These are phyloP conservation scores for Urostyla sp. DNA, from an alignment of 73 alveolate species.

Conservation along the genomic window DNA sequence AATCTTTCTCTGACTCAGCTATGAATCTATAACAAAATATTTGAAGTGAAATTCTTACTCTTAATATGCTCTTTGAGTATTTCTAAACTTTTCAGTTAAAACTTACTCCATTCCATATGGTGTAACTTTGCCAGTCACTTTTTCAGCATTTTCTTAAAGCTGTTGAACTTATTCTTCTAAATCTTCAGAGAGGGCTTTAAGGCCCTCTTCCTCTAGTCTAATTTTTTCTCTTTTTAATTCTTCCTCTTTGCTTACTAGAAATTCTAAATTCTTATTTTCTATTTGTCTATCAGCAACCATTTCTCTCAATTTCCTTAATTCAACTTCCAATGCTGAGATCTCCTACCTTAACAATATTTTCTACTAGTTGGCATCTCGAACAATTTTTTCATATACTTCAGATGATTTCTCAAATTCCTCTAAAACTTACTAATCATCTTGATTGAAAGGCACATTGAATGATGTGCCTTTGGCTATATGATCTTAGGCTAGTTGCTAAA, in stretches of 20 bases:
- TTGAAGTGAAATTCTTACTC: no score
- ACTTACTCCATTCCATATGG: constrained; percentile 47
- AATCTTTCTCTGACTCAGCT: constrained; percentile 25
- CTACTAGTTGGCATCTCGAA: constrained; percentile 14
- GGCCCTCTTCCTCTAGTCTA: constrained; percentile 24
- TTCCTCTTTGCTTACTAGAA: constrained; percentile 13
- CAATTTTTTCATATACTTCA: constrained; percentile 11
- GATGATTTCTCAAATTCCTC: constrained; percentile 30
- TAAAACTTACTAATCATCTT: constrained; percentile 2
- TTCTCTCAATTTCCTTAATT: constrained; percentile 30
- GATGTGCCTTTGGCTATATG: constrained; percentile 21
- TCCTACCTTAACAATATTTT: constrained; percentile 6
- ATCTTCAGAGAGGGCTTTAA: constrained; percentile 21
- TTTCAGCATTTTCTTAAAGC: constrained; percentile 25
- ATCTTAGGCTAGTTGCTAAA: constrained; percentile 8
- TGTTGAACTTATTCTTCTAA: constrained; percentile 10
- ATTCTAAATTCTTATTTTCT: constrained; percentile 42
- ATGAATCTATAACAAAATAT: no score
- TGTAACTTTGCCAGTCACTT: constrained; percentile 36
- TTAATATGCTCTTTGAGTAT: constrained; percentile 1
- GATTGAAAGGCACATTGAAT: neutral
- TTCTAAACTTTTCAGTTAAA: constrained; percentile 3
- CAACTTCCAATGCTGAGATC: constrained; percentile 31
- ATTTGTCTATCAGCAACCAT: constrained; percentile 32
- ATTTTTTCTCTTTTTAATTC: constrained; percentile 20